phyloP scores from a whole-genome alignment of 495 filamentous ascomycete species.

The Elaphomyces granulatus region DNA sequence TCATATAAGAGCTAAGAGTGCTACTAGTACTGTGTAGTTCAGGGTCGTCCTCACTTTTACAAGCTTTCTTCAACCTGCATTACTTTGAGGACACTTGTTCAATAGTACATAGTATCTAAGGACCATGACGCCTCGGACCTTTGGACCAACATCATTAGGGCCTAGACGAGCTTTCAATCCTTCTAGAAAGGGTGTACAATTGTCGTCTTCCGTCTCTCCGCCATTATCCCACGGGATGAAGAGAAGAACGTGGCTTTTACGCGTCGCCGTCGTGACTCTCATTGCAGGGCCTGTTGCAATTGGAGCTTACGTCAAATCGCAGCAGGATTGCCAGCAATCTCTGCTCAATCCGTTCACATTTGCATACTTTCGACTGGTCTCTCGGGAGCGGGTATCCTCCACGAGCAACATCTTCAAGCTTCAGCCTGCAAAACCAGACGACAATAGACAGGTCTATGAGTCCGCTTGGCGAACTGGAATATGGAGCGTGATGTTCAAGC shows the following conservation, averaged over 20 bases:
- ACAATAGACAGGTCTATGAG: slow-evolving; percentile 28
- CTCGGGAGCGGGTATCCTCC: slow-evolving; percentile 53
- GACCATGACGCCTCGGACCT: not conserved
- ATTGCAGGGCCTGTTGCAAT: slow-evolving; percentile 23
- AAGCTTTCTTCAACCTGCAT: no score
- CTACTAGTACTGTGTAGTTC: no score
- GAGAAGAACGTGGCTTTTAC: slow-evolving; percentile 21
- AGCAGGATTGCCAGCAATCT: slow-evolving; percentile 13
- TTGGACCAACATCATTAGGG: not conserved
- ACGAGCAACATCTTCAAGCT: slow-evolving; percentile 66
- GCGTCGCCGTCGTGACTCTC: slow-evolving; percentile 20
- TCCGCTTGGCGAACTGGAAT: slow-evolving; percentile 45
- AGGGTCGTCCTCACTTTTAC: no score
- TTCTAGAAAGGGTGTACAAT: no score
- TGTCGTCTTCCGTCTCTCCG: no score
- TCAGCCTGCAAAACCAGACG: slow-evolving; percentile 28
- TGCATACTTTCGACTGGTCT: slow-evolving; percentile 49
- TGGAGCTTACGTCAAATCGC: slow-evolving; percentile 25
- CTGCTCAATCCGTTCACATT: slow-evolving; percentile 43
- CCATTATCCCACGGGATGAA: no score
- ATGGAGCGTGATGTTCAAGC: slow-evolving; percentile 84
- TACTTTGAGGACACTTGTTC: no score
- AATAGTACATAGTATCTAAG: not conserved
- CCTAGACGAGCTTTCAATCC: no score
- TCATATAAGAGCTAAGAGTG: no score